Conservation (phyloP, 208 protist genomes). For the Trichomonas gallinae region DNA sequence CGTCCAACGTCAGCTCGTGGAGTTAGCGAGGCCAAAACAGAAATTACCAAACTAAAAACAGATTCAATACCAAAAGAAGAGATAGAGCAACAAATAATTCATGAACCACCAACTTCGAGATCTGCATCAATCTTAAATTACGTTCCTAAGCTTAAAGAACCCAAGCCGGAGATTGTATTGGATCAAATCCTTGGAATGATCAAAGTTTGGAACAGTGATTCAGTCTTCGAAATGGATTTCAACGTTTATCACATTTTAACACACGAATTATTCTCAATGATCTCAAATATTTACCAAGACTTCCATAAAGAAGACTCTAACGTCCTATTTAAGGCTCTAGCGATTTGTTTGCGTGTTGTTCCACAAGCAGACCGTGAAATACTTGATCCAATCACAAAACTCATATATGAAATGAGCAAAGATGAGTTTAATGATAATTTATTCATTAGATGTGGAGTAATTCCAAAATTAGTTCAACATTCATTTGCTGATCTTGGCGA, state of each 20-base stretch:
- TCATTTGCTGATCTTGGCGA: neutral
- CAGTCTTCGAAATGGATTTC: neutral
- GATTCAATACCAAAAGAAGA: neutral
- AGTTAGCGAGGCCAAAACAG: neutral
- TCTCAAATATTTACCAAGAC: neutral
- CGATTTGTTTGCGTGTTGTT: neutral
- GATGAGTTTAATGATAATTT: neutral
- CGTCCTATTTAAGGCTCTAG: neutral
- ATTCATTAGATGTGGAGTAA: neutral
- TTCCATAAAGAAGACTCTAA: neutral
- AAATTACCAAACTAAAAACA: neutral
- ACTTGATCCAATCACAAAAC: neutral
- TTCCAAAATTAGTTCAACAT: neutral
- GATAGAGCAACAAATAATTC: neutral
- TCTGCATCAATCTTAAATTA: neutral
- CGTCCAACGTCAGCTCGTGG: neutral
- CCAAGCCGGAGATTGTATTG: neutral
- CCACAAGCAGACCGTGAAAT: neutral
- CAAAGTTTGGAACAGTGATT: neutral
- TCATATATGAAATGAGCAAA: neutral
- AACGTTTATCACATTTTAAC: slow-evolving; percentile 18
- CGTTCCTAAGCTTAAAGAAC: neutral
- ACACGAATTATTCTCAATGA: neutral
- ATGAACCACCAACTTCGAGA: neutral
- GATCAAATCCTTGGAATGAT: neutral